Evolutionary conservation across 2,329 filamentous ascomycete species (phyloP), one percentile per base, ranked within the genome.

Genomic region (Pestalotiopsis sp.): DNA sequence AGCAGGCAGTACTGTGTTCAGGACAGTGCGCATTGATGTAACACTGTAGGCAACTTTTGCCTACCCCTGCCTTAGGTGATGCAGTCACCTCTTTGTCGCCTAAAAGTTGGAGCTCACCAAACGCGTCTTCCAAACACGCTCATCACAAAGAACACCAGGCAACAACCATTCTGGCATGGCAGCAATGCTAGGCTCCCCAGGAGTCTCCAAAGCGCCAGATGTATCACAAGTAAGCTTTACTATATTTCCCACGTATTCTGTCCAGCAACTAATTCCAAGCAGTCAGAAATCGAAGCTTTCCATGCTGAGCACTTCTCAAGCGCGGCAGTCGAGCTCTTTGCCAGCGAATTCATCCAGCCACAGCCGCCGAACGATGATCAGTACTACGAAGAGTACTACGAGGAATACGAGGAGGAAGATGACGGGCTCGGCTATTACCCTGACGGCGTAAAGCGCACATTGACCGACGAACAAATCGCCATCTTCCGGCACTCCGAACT

Each of bases 401-500:
- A 77, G n/a, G 78, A 82, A 68, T 76, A 79, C 2, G 77, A 83
- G 20, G 84, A 86, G 35, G 88, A 90, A 30, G 87, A 90, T 52
- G 91, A 93, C 75, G 88, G 82, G 1, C 83, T 98, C 17, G 95
- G 94, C 20, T 95, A 93, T 78, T 98, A 98, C 73, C 80, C 87
- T 1, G 94, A 98, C 75, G 94, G 95, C 3, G 88, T 90, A 69
- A 96, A 96, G 77, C 91, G 95, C 55, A 97, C 94, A 20, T 84
- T 98, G 73, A 98, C 94, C 10, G 93, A 98, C 75, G 92, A 94
- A 73, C 93, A 98, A 81, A 93, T 98, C 72, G 88, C 89, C 65
- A 95, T 97, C 69, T 98, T 98, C 77, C 87, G 94, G 69, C 93
- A 97, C 76, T 95, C 92, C 2, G 95, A 98, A 78, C 86, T 97